A percentile compares a stretch with the other conserved stretches of the same genome.
These are phyloP conservation scores for Fraxinus excelsior DNA, from an alignment of 257 asterid species.

Conservation along the genomic window DNA sequence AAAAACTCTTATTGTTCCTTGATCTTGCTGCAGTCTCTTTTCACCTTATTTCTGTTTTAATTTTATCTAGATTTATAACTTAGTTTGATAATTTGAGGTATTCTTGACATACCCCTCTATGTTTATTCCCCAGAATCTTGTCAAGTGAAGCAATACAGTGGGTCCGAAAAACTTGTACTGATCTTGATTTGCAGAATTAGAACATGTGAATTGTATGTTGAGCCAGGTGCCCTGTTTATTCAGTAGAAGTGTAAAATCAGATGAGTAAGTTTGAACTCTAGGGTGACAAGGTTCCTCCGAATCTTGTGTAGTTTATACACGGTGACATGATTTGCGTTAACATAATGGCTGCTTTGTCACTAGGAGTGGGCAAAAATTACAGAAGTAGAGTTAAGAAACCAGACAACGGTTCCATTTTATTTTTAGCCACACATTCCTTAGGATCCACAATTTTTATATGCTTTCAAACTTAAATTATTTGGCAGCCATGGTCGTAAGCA, in stretches of 20 bases:
- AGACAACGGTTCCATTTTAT: no score
- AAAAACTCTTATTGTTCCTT: neutral
- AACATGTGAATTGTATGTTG: slow-evolving; percentile 1
- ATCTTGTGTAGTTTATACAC: no score
- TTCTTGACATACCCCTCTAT: neutral
- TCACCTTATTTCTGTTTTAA: neutral
- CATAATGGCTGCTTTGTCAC: no score
- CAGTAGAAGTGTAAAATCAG: neutral
- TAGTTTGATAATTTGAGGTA: neutral
- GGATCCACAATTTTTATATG: no score
- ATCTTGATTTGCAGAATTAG: neutral
- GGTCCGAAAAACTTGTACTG: neutral
- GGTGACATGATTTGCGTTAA: no score
- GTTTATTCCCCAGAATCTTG: neutral
- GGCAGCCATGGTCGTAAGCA: no score
- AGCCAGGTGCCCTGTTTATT: neutral
- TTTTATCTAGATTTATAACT: neutral
- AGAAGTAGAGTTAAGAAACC: no score
- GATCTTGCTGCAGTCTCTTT: neutral
- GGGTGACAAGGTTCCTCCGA: no score
- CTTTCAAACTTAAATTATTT: no score
- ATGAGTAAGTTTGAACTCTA: neutral
- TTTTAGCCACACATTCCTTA: no score
- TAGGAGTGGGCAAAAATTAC: no score
- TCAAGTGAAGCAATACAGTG: neutral